phyloP scores from a whole-genome alignment of 371 early-diverging fungal species.

The Conidiobolus incongruus region DNA sequence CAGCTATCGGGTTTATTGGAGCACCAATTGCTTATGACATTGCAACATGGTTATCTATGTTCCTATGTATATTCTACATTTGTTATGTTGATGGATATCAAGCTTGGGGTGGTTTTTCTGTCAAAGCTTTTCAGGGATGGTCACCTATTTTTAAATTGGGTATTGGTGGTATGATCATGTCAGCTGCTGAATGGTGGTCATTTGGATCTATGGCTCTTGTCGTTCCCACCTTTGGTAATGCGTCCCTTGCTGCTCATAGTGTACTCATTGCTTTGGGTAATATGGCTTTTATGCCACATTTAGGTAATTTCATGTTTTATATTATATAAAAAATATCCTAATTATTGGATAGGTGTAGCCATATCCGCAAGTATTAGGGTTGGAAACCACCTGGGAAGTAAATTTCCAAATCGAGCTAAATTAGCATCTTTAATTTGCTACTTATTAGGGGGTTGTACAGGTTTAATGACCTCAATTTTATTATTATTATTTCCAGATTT shows the following conservation, averaged over 20 bases:
- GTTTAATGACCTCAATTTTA: too few species aligned
- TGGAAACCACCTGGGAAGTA: slow-evolving; percentile 47
- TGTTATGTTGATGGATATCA: slow-evolving; percentile 35
- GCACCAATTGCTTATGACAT: slow-evolving; percentile 58
- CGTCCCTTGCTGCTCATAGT: slow-evolving; percentile 62
- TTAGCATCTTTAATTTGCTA: slow-evolving; percentile 16
- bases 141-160: slow-evolving; percentile 44
- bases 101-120: slow-evolving; percentile 72
- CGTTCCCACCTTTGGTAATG: slow-evolving; percentile 49
- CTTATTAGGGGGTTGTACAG: too few species aligned
- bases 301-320: too few species aligned
- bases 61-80: slow-evolving; percentile 32
- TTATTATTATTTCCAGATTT: too few species aligned
- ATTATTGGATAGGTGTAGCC: too few species aligned
- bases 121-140: slow-evolving; percentile 33
- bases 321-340: too few species aligned
- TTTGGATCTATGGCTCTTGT: too few species aligned
- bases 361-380: slow-evolving; percentile 55
- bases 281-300: too few species aligned
- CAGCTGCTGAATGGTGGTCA: slow-evolving; percentile 55
- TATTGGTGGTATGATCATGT: slow-evolving; percentile 38
- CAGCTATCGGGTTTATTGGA: slow-evolving; percentile 54
- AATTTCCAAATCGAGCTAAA: slow-evolving; percentile 14
- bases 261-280: too few species aligned
- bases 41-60: slow-evolving; percentile 47